Evolutionary conservation across 192 early-diverging fungal species (phyloP).

Genomic region (Backusella liffmaniae): DNA sequence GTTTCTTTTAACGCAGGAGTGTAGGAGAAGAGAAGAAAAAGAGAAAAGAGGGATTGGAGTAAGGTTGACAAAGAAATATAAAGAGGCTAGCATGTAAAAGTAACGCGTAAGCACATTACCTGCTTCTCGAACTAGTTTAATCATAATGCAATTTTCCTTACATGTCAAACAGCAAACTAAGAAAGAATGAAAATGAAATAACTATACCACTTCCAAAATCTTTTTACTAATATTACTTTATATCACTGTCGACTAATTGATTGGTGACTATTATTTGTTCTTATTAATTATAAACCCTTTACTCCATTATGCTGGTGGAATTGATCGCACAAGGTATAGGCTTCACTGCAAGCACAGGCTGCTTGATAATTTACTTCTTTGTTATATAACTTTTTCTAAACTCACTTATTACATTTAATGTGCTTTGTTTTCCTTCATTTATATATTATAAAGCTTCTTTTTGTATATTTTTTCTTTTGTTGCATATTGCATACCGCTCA

Average conservation of each 20-base stretch:
- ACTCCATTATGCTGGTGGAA: background rate
- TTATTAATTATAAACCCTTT: background rate
- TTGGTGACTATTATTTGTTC: background rate
- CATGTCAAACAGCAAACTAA: background rate
- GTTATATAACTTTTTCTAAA: background rate
- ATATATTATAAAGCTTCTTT: background rate
- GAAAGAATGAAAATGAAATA: background rate
- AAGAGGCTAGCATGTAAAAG: background rate
- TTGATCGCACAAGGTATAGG: background rate
- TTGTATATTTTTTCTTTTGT: background rate
- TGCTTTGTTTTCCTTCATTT: background rate
- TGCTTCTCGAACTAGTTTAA: background rate
- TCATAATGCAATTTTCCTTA: background rate
- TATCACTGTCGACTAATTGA: background rate
- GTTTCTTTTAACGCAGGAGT: slow-evolving; percentile 3
- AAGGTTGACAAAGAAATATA: background rate
- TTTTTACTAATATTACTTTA: background rate
- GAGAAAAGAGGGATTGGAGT: background rate
- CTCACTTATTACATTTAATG: background rate
- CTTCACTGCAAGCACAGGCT: background rate
- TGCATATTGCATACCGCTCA: background rate
- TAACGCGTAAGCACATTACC: slow-evolving; percentile 2
- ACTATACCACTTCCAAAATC: background rate
- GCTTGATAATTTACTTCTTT: slow-evolving; percentile 5
- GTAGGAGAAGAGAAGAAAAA: background rate